These are phyloP conservation scores for Saccharomyces pastorianus DNA, from an alignment of 1,139 yeast species.

Conservation along the genomic window DNA sequence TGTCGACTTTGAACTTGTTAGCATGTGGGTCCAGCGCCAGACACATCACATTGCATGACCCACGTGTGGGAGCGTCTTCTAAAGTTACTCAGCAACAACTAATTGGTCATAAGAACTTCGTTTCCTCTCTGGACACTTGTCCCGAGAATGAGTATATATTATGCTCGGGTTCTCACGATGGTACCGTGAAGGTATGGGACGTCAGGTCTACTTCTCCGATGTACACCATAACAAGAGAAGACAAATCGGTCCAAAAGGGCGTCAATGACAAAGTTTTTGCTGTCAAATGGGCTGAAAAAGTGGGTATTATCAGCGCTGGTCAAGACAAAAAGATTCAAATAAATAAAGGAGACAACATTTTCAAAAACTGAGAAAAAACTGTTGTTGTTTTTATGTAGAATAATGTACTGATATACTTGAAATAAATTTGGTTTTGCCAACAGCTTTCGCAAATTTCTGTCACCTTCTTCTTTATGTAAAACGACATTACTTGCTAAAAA, in stretches of 20 bases:
- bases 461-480: neutral
- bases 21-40: slow-evolving; percentile 95
- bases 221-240: slow-evolving; percentile 74
- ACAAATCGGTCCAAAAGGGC: slow-evolving; percentile 34
- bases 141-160: slow-evolving; percentile 75
- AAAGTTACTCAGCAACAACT: slow-evolving; percentile 58
- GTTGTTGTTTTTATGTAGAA: neutral
- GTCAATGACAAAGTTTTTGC: slow-evolving; percentile 64
- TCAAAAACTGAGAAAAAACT: slow-evolving; percentile 12
- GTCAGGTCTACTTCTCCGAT: slow-evolving; percentile 78
- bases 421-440: neutral
- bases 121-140: slow-evolving; percentile 64
- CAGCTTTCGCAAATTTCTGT: neutral
- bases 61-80: slow-evolving; percentile 50
- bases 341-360: slow-evolving; percentile 45
- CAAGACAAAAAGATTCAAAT: slow-evolving; percentile 89
- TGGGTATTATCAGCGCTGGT: slow-evolving; percentile 87
- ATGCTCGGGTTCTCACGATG: slow-evolving; percentile 89
- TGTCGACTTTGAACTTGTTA: slow-evolving; percentile 58
- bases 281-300: slow-evolving; percentile 74
- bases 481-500: neutral
- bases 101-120: slow-evolving; percentile 87
- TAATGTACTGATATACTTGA: neutral
- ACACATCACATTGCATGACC: slow-evolving; percentile 89
- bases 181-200: slow-evolving; percentile 94